These are phyloP conservation scores for Penicillium italicum DNA, from an alignment of 2,329 filamentous ascomycete genomes.

Conservation along the genomic window DNA sequence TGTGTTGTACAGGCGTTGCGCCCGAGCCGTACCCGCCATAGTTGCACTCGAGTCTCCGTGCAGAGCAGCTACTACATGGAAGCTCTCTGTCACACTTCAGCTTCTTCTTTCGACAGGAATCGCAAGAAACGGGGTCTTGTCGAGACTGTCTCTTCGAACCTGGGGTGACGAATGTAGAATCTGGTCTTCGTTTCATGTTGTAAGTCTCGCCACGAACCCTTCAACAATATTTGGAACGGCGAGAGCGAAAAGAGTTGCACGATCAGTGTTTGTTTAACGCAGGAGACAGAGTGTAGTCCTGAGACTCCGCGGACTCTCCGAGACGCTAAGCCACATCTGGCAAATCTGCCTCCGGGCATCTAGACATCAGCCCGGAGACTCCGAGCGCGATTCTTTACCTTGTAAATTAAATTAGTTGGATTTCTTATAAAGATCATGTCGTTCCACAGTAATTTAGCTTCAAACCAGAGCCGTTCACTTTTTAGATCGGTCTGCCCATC, in stretches of 20 bases:
- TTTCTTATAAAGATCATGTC: not conserved
- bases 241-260: not conserved
- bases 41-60: slow-evolving; percentile 29
- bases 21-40: slow-evolving; percentile 14
- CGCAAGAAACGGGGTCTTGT: slow-evolving; percentile 42
- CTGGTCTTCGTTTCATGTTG: slow-evolving; percentile 25
- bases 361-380: slow-evolving; percentile 8
- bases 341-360: not conserved
- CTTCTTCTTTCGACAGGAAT: slow-evolving; percentile 42
- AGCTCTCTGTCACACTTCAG: slow-evolving; percentile 54
- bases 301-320: slow-evolving; percentile 28
- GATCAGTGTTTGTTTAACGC: not conserved
- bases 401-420: not conserved
- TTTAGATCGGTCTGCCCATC: not conserved
- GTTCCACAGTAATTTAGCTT: not conserved
- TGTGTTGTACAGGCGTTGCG: not conserved
- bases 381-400: not conserved
- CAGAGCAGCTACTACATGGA: slow-evolving; percentile 50
- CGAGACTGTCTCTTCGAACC: slow-evolving; percentile 20
- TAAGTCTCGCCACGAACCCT: not conserved
- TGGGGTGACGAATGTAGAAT: not conserved
- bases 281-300: slow-evolving; percentile 3
- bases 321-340: not conserved
- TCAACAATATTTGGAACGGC: not conserved
- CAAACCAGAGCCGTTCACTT: not conserved